Percentiles rank a stretch among this genome's conserved stretches.
These are phyloP conservation scores for Paraleonurus japonicus DNA, from an alignment of 257 asterid genomes.

Conservation along the genomic window DNA sequence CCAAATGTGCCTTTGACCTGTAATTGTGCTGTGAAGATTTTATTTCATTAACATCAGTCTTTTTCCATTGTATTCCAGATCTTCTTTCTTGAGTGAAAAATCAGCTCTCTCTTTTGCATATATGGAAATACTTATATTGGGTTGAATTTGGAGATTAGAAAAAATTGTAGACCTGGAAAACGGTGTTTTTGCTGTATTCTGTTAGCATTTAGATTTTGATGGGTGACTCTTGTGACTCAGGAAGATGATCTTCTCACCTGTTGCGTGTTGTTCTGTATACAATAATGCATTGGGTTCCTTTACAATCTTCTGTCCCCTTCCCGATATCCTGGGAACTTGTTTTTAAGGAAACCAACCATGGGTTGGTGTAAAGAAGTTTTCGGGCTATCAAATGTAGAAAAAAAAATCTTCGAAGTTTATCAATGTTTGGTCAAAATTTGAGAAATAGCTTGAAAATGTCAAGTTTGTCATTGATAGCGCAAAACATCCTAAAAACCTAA, in stretches of 20 bases:
- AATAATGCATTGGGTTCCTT: too few species aligned
- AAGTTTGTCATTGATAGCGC: too few species aligned
- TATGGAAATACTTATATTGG: neutral
- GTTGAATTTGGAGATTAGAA: neutral
- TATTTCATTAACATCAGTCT: neutral
- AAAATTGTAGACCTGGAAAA: neutral
- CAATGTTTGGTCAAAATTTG: too few species aligned
- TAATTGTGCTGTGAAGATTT: neutral
- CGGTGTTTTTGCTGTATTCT: neutral
- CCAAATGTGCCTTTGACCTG: neutral
- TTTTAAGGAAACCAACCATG: too few species aligned
- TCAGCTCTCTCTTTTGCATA: neutral
- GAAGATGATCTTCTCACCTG: too few species aligned
- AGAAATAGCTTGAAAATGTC: too few species aligned
- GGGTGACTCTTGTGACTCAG: neutral
- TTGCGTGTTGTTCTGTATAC: neutral
- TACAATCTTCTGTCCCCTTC: too few species aligned
- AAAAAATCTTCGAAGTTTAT: too few species aligned
- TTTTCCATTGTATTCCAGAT: neutral
- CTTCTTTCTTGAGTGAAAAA: neutral
- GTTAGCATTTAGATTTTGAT: neutral
- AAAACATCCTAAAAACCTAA: too few species aligned
- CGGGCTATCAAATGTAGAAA: too few species aligned
- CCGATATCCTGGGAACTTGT: too few species aligned
- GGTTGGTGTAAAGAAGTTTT: too few species aligned